Conservation (phyloP, 2,329 filamentous ascomycete species). For the Penicillium griseofulvum region DNA sequence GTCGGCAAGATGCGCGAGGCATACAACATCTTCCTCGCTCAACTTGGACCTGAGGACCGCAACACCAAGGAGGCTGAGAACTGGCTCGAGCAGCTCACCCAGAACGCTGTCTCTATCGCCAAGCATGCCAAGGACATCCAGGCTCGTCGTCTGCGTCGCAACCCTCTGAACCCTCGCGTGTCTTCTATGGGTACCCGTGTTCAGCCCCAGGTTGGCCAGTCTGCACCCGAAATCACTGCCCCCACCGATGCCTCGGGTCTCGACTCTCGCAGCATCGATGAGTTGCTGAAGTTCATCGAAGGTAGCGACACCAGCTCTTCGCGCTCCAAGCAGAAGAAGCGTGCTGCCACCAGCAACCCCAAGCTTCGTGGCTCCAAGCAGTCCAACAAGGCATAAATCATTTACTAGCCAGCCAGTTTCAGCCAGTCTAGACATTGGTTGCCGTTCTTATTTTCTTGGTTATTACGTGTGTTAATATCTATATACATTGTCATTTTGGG, state of each 20-base stretch:
- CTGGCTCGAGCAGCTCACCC: constrained; percentile 94
- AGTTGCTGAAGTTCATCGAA: constrained; percentile 92
- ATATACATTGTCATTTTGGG: constrained; percentile 23
- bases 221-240: constrained; percentile 50
- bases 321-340: constrained; percentile 47
- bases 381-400: constrained; percentile 32
- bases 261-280: constrained; percentile 84
- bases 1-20: constrained; percentile 94
- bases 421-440: constrained; percentile 10
- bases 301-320: constrained; percentile 52
- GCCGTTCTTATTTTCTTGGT: constrained; percentile 21
- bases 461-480: constrained; percentile 29
- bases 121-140: constrained; percentile 89
- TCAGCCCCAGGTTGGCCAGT: constrained; percentile 63
- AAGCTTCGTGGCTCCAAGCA: constrained; percentile 46
- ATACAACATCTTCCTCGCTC: constrained; percentile 87
- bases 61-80: constrained; percentile 98
- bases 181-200: constrained; percentile 56
- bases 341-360: constrained; percentile 42
- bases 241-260: constrained; percentile 46
- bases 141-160: constrained; percentile 68
- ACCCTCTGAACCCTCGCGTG: constrained; percentile 64
- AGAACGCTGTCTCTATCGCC: constrained; percentile 90
- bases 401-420: constrained; percentile 12
- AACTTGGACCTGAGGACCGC: constrained; percentile 85